Conservation (phyloP, 441 rosid genomes). For the Jatropha podagrica region DNA sequence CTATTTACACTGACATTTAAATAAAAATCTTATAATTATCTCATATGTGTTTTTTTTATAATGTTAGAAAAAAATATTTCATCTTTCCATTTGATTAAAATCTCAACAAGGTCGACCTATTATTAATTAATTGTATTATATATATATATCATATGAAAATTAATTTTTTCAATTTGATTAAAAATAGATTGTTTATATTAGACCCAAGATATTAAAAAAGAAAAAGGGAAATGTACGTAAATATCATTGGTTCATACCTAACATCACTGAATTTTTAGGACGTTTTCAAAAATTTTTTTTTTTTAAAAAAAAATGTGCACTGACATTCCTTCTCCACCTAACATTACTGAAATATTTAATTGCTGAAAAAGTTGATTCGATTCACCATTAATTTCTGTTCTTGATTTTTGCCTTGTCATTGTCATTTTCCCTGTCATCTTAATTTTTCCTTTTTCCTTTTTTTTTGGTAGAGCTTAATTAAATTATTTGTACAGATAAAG, state of each 20-base stretch:
- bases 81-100: too few relatives aligned
- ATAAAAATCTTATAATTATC: too few relatives aligned
- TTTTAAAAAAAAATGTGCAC: background rate
- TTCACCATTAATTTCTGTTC: background rate
- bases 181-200: background rate
- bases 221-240: too few relatives aligned
- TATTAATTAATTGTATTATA: too few relatives aligned
- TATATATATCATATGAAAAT: too few relatives aligned
- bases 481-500: too few relatives aligned
- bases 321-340: constrained; percentile 7
- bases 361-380: background rate
- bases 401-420: background rate
- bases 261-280: background rate
- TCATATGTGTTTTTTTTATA: too few relatives aligned
- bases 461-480: too few relatives aligned
- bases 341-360: background rate
- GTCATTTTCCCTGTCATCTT: background rate
- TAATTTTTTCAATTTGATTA: background rate
- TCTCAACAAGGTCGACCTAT: too few relatives aligned
- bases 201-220: background rate
- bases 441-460: too few relatives aligned
- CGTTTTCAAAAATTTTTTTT: background rate
- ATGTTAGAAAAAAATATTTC: too few relatives aligned
- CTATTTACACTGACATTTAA: background rate
- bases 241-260: too few relatives aligned